Conservation (phyloP, 176 grass and related monocot genomes). For the Oryza brachyantha region DNA sequence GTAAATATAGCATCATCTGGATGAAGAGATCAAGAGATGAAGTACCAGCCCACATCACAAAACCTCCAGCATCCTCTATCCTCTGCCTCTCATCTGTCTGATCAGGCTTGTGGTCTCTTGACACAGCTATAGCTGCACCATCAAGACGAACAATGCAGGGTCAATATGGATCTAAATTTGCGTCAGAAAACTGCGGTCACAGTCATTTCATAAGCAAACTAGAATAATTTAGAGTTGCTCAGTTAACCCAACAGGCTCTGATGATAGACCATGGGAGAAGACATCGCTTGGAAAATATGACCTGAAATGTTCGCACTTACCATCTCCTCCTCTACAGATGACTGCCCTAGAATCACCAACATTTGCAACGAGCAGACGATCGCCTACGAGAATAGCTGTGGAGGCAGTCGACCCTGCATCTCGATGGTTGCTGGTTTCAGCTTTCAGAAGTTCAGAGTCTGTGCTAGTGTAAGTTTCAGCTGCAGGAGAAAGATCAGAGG, state of each 20-base stretch:
- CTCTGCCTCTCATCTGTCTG: conserved; percentile 74
- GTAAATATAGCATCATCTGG: neutral
- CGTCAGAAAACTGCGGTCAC: neutral
- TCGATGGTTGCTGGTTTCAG: conserved; percentile 54
- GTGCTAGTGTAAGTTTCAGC: conserved; percentile 84
- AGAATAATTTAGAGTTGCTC: neutral
- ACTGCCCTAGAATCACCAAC: conserved; percentile 88
- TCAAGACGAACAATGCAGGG: neutral
- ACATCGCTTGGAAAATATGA: neutral
- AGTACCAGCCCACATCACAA: conserved; percentile 95
- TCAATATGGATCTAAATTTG: too few relatives aligned
- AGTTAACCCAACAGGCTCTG: neutral
- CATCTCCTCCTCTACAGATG: conserved; percentile 79
- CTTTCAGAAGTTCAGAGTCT: conserved; percentile 77
- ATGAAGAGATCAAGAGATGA: neutral
- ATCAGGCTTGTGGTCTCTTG: conserved; percentile 86
- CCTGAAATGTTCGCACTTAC: conserved; percentile 20
- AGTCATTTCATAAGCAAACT: neutral
- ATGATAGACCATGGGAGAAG: neutral
- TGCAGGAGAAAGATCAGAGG: conserved; percentile 7
- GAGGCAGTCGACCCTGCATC: conserved; percentile 90
- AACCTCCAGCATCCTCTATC: conserved; percentile 88
- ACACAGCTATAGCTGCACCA: conserved; percentile 69
- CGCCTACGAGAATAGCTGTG: conserved; percentile 77
- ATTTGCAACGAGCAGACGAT: conserved; percentile 78